These are phyloP conservation scores for Blepharisma japonicum DNA, from an alignment of 73 alveolate genomes.

Conservation along the genomic window DNA sequence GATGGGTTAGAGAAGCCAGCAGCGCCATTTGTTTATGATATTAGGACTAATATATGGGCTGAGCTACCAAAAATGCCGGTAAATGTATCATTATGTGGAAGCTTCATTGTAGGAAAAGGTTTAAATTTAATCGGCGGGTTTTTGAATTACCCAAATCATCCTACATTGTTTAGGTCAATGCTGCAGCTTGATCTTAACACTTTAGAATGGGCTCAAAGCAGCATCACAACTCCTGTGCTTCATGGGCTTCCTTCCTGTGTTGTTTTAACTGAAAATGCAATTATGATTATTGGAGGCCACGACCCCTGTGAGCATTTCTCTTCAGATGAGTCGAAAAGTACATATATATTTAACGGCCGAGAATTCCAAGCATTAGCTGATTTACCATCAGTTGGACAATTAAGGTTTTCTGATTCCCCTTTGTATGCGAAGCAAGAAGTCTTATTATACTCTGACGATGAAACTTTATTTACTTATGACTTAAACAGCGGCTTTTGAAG, in stretches of 20 bases:
- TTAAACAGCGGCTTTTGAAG: not conserved
- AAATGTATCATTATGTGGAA: not conserved
- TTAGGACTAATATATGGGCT: not conserved
- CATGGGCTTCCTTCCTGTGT: constrained; percentile 10
- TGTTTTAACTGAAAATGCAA: not conserved
- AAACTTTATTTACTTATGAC: not conserved
- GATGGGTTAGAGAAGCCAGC: constrained; percentile 19
- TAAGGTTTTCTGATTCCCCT: constrained; percentile 6
- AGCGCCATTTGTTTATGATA: not conserved
- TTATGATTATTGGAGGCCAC: constrained; percentile 23
- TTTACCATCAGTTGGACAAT: constrained; percentile 4
- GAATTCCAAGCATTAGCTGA: not conserved
- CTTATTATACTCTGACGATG: constrained; percentile 11
- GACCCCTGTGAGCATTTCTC: constrained; percentile 2
- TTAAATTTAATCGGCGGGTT: constrained; percentile 10
- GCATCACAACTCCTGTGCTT: not conserved
- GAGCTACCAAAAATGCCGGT: not conserved
- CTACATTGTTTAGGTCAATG: not conserved
- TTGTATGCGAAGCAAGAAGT: not conserved
- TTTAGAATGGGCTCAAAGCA: not conserved
- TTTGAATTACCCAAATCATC: not conserved
- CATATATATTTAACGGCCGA: not conserved
- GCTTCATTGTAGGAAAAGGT: not conserved
- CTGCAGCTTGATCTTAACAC: not conserved
- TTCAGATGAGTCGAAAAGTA: not conserved